phyloP scores from a whole-genome alignment of 2,329 filamentous ascomycete genomes.

The Penicillium brasilianum region DNA sequence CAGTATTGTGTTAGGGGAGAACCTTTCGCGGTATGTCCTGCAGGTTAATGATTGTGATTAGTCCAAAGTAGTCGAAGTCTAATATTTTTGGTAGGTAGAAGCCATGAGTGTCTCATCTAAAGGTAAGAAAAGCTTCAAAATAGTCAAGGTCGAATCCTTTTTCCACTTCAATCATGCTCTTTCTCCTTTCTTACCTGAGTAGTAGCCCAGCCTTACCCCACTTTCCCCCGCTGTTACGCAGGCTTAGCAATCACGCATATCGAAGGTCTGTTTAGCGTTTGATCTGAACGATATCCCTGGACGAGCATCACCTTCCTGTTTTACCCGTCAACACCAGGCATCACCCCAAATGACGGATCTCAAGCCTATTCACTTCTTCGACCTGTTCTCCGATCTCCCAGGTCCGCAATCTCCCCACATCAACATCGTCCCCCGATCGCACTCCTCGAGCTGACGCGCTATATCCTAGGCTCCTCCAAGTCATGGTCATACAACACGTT shows the following conservation, averaged over 20 bases:
- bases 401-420: not conserved
- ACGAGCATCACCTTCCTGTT: not conserved
- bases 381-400: not conserved
- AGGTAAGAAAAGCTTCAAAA: too few relatives aligned
- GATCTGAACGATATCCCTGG: not conserved
- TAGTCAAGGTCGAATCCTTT: too few relatives aligned
- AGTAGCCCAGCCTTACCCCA: not conserved
- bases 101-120: too few relatives aligned
- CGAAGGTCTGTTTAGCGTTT: not conserved
- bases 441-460: not conserved
- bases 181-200: not conserved
- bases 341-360: not conserved
- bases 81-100: too few relatives aligned
- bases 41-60: too few relatives aligned
- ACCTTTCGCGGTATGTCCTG: too few relatives aligned
- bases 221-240: not conserved
- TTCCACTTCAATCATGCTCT: too few relatives aligned
- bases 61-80: too few relatives aligned
- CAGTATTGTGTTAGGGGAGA: too few relatives aligned
- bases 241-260: not conserved
- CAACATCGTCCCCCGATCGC: not conserved
- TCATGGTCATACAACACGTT: not conserved
- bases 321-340: not conserved
- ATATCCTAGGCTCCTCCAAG: not conserved
- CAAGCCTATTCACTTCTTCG: not conserved